Evolutionary conservation across 495 filamentous ascomycete genomes (phyloP).

Genomic region (Aspergillus asperescens): DNA sequence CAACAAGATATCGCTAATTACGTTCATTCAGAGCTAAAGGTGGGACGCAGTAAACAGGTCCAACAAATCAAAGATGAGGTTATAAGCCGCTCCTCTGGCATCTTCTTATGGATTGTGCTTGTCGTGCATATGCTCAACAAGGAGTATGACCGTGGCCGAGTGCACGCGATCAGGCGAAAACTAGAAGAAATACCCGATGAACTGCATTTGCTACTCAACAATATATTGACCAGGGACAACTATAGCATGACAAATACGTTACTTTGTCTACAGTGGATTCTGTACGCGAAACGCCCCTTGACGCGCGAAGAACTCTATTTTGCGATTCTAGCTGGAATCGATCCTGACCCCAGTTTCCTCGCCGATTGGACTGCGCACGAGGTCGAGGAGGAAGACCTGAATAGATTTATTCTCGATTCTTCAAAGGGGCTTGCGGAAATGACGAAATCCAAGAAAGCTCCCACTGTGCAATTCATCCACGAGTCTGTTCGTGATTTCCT

Average conservation of each 20-base stretch:
- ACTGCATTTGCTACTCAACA: slow-evolving; percentile 32
- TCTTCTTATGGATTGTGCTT: slow-evolving; percentile 47
- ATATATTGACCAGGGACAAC: slow-evolving; percentile 31
- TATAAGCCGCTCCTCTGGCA: slow-evolving; percentile 31
- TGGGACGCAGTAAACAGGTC: slow-evolving; percentile 10
- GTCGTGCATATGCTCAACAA: slow-evolving; percentile 43
- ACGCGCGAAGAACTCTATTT: slow-evolving; percentile 26
- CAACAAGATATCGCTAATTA: slow-evolving; percentile 23
- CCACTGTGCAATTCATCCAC: slow-evolving; percentile 44
- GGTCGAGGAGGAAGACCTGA: slow-evolving; percentile 9
- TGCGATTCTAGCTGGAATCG: slow-evolving; percentile 22
- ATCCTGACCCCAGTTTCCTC: neutral
- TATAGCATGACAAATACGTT: slow-evolving; percentile 18
- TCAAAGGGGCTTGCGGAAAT: slow-evolving; percentile 43
- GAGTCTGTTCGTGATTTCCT: slow-evolving; percentile 45
- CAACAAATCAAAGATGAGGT: slow-evolving; percentile 23
- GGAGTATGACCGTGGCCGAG: slow-evolving; percentile 24
- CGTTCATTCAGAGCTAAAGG: slow-evolving; percentile 21
- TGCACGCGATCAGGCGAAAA: slow-evolving; percentile 17
- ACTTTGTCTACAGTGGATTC: slow-evolving; percentile 35
- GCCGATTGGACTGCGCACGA: neutral
- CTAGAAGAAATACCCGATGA: slow-evolving; percentile 32
- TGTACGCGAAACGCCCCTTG: slow-evolving; percentile 31
- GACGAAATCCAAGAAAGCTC: slow-evolving; percentile 15
- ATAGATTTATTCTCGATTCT: slow-evolving; percentile 27